Evolutionary conservation across 495 filamentous ascomycete genomes (phyloP), one percentile per base, ranked within the genome.

Genomic region (Penicillium ucsense): DNA sequence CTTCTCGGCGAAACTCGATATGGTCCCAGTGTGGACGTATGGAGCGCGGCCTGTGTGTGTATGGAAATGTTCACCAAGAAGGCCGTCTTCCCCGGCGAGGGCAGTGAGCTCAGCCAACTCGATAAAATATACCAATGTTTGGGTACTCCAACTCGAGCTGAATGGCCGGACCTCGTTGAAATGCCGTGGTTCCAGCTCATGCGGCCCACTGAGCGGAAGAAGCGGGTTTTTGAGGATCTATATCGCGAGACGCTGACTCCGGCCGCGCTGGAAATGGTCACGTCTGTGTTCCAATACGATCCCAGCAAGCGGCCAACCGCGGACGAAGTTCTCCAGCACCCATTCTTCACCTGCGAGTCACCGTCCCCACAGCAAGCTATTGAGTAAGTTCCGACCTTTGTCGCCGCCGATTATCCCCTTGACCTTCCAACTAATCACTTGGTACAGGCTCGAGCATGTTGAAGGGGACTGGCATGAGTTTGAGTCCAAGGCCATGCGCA

Each of bases 401-500:
- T 20, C 35, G 5, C 46, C 2, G 40, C 20, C 20, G 20, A 20
- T 39, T 48, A 35, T 27, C 8, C 7, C 9, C n/a, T 8, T 45
- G 8, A 12, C 27, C 10, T 41, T 29, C 45, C 56, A 6, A 41
- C 39, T 56, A 48, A 50, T 59, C 42, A 48, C 20, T 33, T 10
- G 9, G n/a, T 47, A 27, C 41, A 94, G 88, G 55, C 75, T 99
- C 47, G 79, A 84, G 50, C 76, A 86, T 51, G 76, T 97, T 27
- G 79, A 89, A 59, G 94, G 94, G 36, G 94, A 99, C 54, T 99
- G 94, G 94, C 94, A 99, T 56, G 94, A 99, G 60, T 95, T 96
- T 60, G 94, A 99, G 72, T 94, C 87, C 27, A 99, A 99, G 72
- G 89, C 90, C 12, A 74, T 94, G 10, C 80, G 94, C 36, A 91